Evolutionary conservation across 768 basidiomycete species (phyloP).

Genomic region (Phanerochaete carnosa): DNA sequence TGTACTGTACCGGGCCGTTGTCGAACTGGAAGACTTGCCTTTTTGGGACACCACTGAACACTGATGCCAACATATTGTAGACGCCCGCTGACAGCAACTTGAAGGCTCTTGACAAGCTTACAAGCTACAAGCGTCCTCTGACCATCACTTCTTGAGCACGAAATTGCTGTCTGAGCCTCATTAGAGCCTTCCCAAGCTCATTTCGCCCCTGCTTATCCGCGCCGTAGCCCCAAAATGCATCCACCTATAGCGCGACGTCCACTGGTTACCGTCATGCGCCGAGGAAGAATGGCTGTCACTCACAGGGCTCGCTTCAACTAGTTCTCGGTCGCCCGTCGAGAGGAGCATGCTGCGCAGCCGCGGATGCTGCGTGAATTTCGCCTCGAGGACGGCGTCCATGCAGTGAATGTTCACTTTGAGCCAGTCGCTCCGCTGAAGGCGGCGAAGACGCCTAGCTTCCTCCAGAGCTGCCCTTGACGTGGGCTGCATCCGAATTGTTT

Average conservation of each 20-base stretch:
- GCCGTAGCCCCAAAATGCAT: conserved; percentile 76
- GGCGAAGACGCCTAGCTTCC: conserved; percentile 30
- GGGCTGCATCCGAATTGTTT: conserved; percentile 8
- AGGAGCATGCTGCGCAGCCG: neutral
- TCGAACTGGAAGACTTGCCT: too few relatives aligned
- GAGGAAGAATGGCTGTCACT: neutral
- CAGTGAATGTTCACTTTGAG: conserved; percentile 41
- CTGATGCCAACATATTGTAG: too few relatives aligned
- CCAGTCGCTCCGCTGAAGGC: conserved; percentile 36
- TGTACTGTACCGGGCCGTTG: too few relatives aligned
- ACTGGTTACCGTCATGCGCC: neutral
- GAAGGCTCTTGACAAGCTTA: too few relatives aligned
- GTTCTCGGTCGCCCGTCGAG: neutral
- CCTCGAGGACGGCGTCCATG: conserved; percentile 7
- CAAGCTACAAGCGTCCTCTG: too few relatives aligned
- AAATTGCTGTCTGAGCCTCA: conserved; percentile 54
- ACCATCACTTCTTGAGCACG: too few relatives aligned
- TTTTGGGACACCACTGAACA: too few relatives aligned
- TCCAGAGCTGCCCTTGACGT: conserved; percentile 8
- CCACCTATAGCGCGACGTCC: conserved; percentile 22
- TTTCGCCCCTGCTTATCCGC: conserved; percentile 63
- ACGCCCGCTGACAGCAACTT: too few relatives aligned
- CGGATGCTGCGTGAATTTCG: conserved; percentile 10
- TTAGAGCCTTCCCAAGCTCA: conserved; percentile 69
- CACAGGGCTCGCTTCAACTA: conserved; percentile 7